Base-by-base conservation (phyloP, 2,329 filamentous ascomycete species). In the Aspergillus sergii region DNA sequence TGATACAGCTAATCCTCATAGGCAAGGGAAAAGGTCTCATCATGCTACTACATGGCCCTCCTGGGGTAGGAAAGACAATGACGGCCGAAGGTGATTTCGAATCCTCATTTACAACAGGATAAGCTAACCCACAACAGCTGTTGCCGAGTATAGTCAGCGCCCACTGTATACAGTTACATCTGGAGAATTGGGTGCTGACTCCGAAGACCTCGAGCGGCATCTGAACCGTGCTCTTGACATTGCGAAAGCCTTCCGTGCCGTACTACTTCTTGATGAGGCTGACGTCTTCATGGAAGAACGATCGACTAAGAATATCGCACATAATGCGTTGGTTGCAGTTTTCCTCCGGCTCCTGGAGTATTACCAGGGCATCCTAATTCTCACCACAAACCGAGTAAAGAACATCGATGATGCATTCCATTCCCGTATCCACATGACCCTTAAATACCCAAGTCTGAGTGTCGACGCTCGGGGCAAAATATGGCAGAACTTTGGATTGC, bases 261-360 rank as follows among this genome's bases (percentile, higher is more conserved):
- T 66, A 1, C 56, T 66, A 5, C 62, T 66, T 11, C 34, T 66
- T 4, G 66, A 68, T 39, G 59, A 66, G 54, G 62, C 58, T 4
- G 62, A 68, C 59, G 60, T 66, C 2, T 66, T 61, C 43, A 46
- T 64, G 28, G 61, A 59, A 26, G 45, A 23, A 11, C 60, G 60
- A n/a, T 58, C 55, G 4, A 28, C 26, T 6, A 23, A 46, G 9
- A 26, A 62, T 23, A 51, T 51, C 28, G 19, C 28, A 19, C 48
- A 51, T 12, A 51, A 51, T 21, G 48, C 48, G 26, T 30, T 32
- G 16, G 48, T 51, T 8, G 23, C 48, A 8, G 16, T 60, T 14
- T 60, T 60, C 39, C 39, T 60, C 5, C 58, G 58, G 3, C 16
- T 55, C 2, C 9, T 60, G 7, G 58, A 60, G 28, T 60, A 60